Evolutionary conservation across 148 eudicot genomes (phyloP).

Genomic region (Cornus kousa): DNA sequence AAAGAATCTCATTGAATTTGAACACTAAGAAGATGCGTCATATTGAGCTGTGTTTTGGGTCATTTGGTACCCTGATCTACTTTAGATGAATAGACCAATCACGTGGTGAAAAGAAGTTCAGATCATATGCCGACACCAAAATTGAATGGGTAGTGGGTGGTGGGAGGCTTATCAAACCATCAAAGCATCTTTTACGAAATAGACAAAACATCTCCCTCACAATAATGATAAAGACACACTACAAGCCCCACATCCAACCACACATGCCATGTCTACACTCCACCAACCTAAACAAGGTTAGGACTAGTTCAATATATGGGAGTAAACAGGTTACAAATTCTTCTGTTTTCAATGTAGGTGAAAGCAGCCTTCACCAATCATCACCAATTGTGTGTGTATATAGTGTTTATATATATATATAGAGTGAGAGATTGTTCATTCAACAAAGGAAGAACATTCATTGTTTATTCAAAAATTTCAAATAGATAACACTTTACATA

Average conservation of each 20-base stretch:
- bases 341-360: too few relatives aligned
- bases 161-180: not conserved
- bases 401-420: too few relatives aligned
- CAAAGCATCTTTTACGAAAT: not conserved
- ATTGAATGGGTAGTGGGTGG: not conserved
- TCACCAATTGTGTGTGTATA: too few relatives aligned
- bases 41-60: too few relatives aligned
- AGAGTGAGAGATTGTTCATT: not conserved
- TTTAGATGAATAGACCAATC: not conserved
- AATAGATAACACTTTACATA: not conserved
- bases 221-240: not conserved
- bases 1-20: too few relatives aligned
- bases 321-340: not conserved
- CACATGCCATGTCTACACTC: not conserved
- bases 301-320: not conserved
- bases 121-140: not conserved
- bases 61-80: too few relatives aligned
- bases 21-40: too few relatives aligned
- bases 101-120: not conserved
- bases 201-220: not conserved
- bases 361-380: too few relatives aligned
- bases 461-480: not conserved
- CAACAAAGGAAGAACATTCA: not conserved
- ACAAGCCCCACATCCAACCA: not conserved
- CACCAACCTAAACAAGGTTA: not conserved